Conservation (phyloP, 768 basidiomycete genomes). For the Mrakia frigida region DNA sequence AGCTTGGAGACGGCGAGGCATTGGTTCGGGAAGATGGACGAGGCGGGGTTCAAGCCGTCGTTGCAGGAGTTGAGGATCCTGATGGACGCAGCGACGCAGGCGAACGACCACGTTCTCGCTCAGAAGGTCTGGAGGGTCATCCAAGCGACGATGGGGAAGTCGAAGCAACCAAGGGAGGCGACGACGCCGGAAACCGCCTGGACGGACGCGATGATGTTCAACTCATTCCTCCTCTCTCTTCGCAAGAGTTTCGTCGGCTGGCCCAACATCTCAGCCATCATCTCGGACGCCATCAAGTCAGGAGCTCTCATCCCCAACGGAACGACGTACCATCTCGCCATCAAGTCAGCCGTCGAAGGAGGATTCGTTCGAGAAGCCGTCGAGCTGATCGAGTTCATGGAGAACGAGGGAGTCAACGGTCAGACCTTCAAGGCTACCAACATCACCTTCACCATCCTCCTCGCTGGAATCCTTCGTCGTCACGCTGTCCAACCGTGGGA, state of each 20-base stretch:
- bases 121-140: slow-evolving; percentile 7
- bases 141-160: not conserved
- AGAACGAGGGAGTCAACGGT: not conserved
- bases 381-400: slow-evolving; percentile 4
- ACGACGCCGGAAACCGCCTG: not conserved
- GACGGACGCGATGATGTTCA: not conserved
- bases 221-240: not conserved
- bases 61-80: not conserved
- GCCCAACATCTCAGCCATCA: not conserved
- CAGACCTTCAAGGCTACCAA: not conserved
- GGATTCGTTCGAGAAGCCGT: slow-evolving; percentile 1
- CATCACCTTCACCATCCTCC: slow-evolving; percentile 5
- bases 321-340: not conserved
- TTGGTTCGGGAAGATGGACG: not conserved
- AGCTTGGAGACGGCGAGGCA: not conserved
- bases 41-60: not conserved
- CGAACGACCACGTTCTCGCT: slow-evolving; percentile 2
- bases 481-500: not conserved
- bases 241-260: not conserved
- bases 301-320: not conserved
- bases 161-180: not conserved
- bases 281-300: not conserved
- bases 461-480: slow-evolving; percentile 2
- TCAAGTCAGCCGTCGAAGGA: not conserved
- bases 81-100: slow-evolving; percentile 2